Percentiles rank a stretch among this genome's conserved stretches.
Conservation (phyloP, 1,284 basidiomycete genomes). For the Amylostereum chailletii region DNA sequence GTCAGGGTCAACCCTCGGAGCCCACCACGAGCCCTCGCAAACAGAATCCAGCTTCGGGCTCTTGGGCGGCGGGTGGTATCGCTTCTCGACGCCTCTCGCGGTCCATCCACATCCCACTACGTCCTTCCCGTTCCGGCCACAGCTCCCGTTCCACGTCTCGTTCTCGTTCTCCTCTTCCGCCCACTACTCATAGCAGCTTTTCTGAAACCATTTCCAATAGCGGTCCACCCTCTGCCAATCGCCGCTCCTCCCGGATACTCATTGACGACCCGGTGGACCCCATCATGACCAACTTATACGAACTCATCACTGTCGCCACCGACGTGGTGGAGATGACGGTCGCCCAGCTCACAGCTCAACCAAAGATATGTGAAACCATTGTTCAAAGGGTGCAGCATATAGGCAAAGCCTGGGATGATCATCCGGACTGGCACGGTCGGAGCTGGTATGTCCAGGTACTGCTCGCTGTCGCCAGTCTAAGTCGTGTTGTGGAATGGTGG, state of each 20-base stretch:
- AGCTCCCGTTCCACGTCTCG: slow-evolving; percentile 95
- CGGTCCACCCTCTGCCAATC: slow-evolving; percentile 32
- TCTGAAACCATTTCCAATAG: slow-evolving; percentile 44
- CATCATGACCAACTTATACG: slow-evolving; percentile 88
- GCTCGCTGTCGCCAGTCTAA: slow-evolving; percentile 93
- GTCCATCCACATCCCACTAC: slow-evolving; percentile 68
- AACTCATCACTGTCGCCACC: slow-evolving; percentile 90
- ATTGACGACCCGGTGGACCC: slow-evolving; percentile 78
- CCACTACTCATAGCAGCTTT: slow-evolving; percentile 51
- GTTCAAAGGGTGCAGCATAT: slow-evolving; percentile 88
- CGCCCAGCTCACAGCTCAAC: slow-evolving; percentile 74
- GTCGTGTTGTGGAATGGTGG: slow-evolving; percentile 99
- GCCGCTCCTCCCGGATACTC: slow-evolving; percentile 65
- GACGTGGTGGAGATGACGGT: slow-evolving; percentile 90
- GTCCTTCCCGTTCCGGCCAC: slow-evolving; percentile 61
- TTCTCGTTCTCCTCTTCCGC: slow-evolving; percentile 87
- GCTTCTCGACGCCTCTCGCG: slow-evolving; percentile 71
- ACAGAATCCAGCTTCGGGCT: slow-evolving; percentile 35
- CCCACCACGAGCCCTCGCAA: slow-evolving; percentile 51
- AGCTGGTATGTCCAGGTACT: slow-evolving; percentile 98
- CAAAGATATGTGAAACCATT: slow-evolving; percentile 79
- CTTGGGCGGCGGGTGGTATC: slow-evolving; percentile 48
- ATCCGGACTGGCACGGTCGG: slow-evolving; percentile 95
- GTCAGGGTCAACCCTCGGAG: slow-evolving; percentile 48
- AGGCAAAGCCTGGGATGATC: slow-evolving; percentile 93